Conservation (phyloP, 192 early-diverging fungal species). For the Umbelopsis sp. region DNA sequence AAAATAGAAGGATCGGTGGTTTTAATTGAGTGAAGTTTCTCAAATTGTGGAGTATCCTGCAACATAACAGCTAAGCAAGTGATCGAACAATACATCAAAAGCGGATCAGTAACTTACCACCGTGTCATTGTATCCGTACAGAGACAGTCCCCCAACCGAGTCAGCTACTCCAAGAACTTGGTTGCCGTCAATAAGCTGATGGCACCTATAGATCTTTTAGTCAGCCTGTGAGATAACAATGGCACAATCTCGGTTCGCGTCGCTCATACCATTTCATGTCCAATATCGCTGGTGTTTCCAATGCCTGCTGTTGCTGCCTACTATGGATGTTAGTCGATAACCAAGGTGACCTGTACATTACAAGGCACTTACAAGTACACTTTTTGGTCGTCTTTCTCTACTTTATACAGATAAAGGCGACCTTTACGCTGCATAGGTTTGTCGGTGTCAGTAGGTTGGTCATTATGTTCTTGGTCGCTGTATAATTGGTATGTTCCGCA, state of each 20-base stretch:
- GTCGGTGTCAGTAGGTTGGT: conserved; percentile 25
- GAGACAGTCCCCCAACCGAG: conserved; percentile 55
- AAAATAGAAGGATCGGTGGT: conserved; percentile 54
- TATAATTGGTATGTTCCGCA: conserved; percentile 76
- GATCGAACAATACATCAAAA: not conserved
- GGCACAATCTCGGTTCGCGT: not conserved
- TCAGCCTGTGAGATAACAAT: not conserved
- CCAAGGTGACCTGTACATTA: not conserved
- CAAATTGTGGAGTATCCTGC: conserved; percentile 3
- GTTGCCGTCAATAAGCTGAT: conserved; percentile 48
- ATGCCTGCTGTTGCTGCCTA: conserved; percentile 51
- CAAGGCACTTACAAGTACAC: conserved; percentile 32
- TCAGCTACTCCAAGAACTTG: conserved; percentile 62
- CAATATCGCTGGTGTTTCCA: conserved; percentile 65
- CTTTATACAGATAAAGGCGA: conserved; percentile 64
- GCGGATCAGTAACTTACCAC: not conserved
- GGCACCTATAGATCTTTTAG: conserved; percentile 41
- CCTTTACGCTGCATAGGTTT: conserved; percentile 61
- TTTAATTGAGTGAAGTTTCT: conserved; percentile 37
- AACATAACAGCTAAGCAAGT: not conserved
- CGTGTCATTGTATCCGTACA: conserved; percentile 47
- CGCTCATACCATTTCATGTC: conserved; percentile 69
- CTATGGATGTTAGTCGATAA: not conserved
- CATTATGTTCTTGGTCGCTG: conserved; percentile 37
- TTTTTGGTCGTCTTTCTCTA: conserved; percentile 34